These are phyloP conservation scores for Stachybotrys chlorohalonatus DNA, from an alignment of 2,329 filamentous ascomycete species.

Conservation along the genomic window DNA sequence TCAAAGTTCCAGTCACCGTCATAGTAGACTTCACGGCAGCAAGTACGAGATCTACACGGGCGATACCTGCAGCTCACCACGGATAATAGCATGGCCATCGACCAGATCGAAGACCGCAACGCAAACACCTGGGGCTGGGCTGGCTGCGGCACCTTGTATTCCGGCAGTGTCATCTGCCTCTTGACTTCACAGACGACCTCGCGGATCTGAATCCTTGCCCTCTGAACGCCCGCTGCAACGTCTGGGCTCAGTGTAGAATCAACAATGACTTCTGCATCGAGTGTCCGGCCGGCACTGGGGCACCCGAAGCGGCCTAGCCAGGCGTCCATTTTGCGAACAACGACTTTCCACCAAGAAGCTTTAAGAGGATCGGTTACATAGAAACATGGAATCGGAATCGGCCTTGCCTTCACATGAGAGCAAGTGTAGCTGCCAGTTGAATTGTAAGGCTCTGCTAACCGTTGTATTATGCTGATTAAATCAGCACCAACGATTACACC, in stretches of 20 bases:
- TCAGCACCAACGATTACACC: not conserved
- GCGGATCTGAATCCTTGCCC: slow-evolving; percentile 19
- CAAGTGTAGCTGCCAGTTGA: not conserved
- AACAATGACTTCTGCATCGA: slow-evolving; percentile 27
- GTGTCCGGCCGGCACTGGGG: slow-evolving; percentile 15
- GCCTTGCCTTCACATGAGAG: not conserved
- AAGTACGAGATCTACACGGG: slow-evolving; percentile 19
- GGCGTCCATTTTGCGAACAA: slow-evolving; percentile 12
- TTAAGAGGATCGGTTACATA: slow-evolving; percentile 11
- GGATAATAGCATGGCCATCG: slow-evolving; percentile 15
- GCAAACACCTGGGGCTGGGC: slow-evolving; percentile 21
- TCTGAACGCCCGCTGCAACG: slow-evolving; percentile 20
- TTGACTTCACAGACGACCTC: slow-evolving; percentile 10
- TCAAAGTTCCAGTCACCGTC: not conserved
- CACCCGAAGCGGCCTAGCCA: slow-evolving; percentile 24
- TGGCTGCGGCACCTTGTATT: slow-evolving; percentile 10
- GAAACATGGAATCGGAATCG: slow-evolving; percentile 3
- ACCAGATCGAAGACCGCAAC: slow-evolving; percentile 21
- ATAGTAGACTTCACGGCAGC: slow-evolving; percentile 2
- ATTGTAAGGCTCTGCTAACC: not conserved
- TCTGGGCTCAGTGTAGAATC: slow-evolving; percentile 32
- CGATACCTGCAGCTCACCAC: slow-evolving; percentile 28
- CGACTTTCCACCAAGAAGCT: slow-evolving; percentile 1
- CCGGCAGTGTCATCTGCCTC: slow-evolving; percentile 14
- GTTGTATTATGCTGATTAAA: not conserved